Percentiles rank a stretch among this genome's conserved stretches.
phyloP scores from a whole-genome alignment of 495 filamentous ascomycete species.

The Hamigera avellanea region DNA sequence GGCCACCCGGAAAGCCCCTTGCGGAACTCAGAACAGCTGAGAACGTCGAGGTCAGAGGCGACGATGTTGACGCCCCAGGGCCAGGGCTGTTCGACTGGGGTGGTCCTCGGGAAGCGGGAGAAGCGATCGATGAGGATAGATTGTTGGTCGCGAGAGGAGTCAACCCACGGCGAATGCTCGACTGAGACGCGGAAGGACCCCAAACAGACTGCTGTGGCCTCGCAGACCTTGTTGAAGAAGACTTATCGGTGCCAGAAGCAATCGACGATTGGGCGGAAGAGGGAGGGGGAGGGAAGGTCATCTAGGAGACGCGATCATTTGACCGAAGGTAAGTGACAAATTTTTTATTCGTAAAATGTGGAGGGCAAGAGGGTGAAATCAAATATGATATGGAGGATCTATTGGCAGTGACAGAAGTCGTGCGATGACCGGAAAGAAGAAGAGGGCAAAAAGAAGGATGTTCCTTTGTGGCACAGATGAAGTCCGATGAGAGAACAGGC shows the following conservation, averaged over 20 bases:
- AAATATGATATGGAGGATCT: background rate
- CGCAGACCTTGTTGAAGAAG: slow-evolving; percentile 41
- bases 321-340: slow-evolving; percentile 34
- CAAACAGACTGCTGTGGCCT: slow-evolving; percentile 49
- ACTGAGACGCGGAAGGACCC: slow-evolving; percentile 47
- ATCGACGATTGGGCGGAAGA: slow-evolving; percentile 52
- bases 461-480: background rate
- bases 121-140: slow-evolving; percentile 32
- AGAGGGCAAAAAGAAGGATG: background rate
- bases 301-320: slow-evolving; percentile 53
- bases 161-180: slow-evolving; percentile 47
- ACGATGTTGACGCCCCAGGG: slow-evolving; percentile 35
- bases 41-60: slow-evolving; percentile 40
- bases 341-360: slow-evolving; percentile 21
- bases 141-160: slow-evolving; percentile 50
- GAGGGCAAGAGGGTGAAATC: background rate
- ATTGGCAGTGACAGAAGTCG: slow-evolving; percentile 1
- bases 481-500: background rate
- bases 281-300: slow-evolving; percentile 52
- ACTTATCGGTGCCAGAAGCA: slow-evolving; percentile 46
- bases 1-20: slow-evolving; percentile 32
- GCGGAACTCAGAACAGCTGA: slow-evolving; percentile 44
- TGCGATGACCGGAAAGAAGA: background rate
- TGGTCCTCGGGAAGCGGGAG: slow-evolving; percentile 32
- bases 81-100: slow-evolving; percentile 30